Base-by-base conservation (phyloP, 805 yeast species). In the Lipomyces japonicus region DNA sequence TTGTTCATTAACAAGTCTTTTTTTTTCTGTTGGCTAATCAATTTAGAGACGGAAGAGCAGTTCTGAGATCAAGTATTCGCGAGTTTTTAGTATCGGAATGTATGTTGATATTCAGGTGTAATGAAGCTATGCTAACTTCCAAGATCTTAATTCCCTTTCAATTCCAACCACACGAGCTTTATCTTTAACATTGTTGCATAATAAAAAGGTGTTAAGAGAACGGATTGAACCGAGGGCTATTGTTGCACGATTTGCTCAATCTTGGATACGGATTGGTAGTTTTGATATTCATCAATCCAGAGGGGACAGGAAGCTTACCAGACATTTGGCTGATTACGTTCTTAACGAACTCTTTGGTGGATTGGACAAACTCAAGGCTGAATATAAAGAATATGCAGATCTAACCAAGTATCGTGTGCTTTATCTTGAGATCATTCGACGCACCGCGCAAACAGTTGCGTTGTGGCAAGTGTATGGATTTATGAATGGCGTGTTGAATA, bases 401-500 rank as follows among this genome's bases (percentile, higher is more conserved):
- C 51, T 54, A 40, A 75, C 86, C 0, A 74, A 75, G 45, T 91
- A 86, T 67, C 90, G 83, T 58, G 74, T 75, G 55, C 72, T 91
- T 71, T 89, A 78, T 65, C 70, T 81, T 35, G 90, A 85, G 60
- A 80, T 84, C 9, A 78, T 84, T 1, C 69, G 52, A 25, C 39
- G 58, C 39, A 52, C 55, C 12, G 58, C 58, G n/a, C 46, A 48
- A 24, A 45, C 48, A n/a, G 44, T 52, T 12, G 58, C 57, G 10
- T 26, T 44, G 24, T 47, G 52, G 52, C 58, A 54, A 36, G 77
- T 84, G 0, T 91, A 89, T 67, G 97, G 97, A 2, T 90, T 91
- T 62, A 67, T 90, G 59, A 93, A 91, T 63, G 98, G 98, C 12
- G 97, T 93, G 3, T 71, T 93, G 48, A 91, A 91, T 65, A 90